Base-by-base conservation (phyloP, 345 rosid species). In the Boechera retrofracta region DNA sequence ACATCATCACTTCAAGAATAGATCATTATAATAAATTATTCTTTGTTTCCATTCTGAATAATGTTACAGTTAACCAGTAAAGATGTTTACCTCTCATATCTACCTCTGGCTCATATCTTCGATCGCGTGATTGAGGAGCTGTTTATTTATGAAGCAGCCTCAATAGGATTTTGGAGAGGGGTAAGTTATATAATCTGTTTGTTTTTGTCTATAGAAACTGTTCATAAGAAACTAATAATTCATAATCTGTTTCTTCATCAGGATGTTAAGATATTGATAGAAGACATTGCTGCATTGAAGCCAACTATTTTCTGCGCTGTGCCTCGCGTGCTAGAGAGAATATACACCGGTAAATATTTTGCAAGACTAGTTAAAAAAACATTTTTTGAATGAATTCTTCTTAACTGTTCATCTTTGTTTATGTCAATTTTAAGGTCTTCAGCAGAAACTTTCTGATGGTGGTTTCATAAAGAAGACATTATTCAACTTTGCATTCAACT, bases 31-130 rank as follows among this genome's bases (percentile, higher is more conserved):
- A 55, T 18, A 35, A 29, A 4, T n/a, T 52, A 0, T 2, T 62
- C 28, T 60, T 11, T 39, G 7, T 75, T 75, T 78, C 64, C 67
- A 48, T 15, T 56, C 15, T 73, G 69, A 75, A 52, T 71, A 38
- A 72, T 74, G 58, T 75, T 72, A 56, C 87, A 95, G 99, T 76
- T 89, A 76, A 83, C 88, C 10, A n/a, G 62, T 16, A 82, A 85
- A 79, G 99, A 93, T 82, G 93, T 96, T 0, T 91, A 89, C 74
- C 83, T 91, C 72, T 96, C 99, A 55, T 96, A 87, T 85, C 99
- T 96, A 83, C 99, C 99, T 58, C 85, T 96, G 77, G 99, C 98
- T 11, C 99, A 96, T 65, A 93, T 96, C 74, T 96, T 96, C 73
- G 99, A 96, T 77, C 91, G 97, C 6, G 93, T 87, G 79, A 87